Percentiles rank a stretch among this genome's conserved stretches.
Conservation (phyloP, 2,329 filamentous ascomycete genomes). For the Orbilia quercus region DNA sequence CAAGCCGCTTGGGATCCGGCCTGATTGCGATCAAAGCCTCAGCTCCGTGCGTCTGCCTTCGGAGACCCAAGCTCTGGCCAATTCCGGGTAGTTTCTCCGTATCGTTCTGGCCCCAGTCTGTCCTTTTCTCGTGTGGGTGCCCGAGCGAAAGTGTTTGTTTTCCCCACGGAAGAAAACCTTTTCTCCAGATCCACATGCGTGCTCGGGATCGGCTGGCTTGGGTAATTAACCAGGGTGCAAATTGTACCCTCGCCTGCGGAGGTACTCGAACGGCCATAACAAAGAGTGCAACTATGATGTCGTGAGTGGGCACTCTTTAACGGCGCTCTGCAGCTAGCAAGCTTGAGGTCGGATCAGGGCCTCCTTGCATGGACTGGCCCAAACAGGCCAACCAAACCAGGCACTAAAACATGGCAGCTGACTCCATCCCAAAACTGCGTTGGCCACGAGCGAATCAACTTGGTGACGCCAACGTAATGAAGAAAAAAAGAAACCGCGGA, state of each 20-base stretch:
- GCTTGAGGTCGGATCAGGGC: constrained; percentile 6
- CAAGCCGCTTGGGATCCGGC: constrained; percentile 40
- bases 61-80: background rate
- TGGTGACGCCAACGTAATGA: constrained; percentile 8
- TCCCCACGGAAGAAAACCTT: constrained; percentile 18
- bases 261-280: background rate
- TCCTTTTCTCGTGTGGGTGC: background rate
- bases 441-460: constrained; percentile 41
- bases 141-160: background rate
- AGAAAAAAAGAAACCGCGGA: constrained; percentile 5
- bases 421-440: constrained; percentile 44
- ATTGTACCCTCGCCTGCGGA: background rate
- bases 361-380: constrained; percentile 36
- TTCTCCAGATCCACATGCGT: constrained; percentile 33
- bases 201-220: constrained; percentile 31
- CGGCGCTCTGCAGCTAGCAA: background rate
- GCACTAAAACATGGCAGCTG: constrained; percentile 46
- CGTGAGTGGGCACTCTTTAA: constrained; percentile 2
- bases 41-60: constrained; percentile 16
- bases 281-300: constrained; percentile 34
- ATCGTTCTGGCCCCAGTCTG: too few relatives aligned
- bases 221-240: constrained; percentile 24
- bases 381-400: constrained; percentile 30
- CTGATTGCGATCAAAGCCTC: background rate
- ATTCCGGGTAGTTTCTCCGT: constrained; percentile 14